These are phyloP conservation scores for Cytospora paraplurivora DNA, from an alignment of 2,329 filamentous ascomycete species.

Conservation along the genomic window DNA sequence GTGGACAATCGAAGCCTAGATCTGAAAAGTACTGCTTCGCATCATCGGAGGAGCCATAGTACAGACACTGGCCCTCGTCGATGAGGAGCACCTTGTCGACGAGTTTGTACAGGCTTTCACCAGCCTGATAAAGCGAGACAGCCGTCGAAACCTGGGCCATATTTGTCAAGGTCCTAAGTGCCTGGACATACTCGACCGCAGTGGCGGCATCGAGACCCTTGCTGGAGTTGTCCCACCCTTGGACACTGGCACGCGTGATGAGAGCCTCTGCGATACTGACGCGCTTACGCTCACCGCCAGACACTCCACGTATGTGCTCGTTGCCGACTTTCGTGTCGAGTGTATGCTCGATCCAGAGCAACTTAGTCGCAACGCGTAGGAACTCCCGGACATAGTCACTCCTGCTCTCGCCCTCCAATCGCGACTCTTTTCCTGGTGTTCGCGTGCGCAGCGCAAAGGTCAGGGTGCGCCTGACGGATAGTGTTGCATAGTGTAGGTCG, in stretches of 20 bases:
- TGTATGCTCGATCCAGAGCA: slow-evolving; percentile 71
- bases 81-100: slow-evolving; percentile 62
- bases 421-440: slow-evolving; percentile 54
- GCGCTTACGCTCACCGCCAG: slow-evolving; percentile 69
- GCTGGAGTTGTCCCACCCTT: slow-evolving; percentile 72
- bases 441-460: slow-evolving; percentile 74
- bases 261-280: slow-evolving; percentile 65
- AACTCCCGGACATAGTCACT: slow-evolving; percentile 61
- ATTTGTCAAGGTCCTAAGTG: slow-evolving; percentile 66
- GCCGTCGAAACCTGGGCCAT: slow-evolving; percentile 62
- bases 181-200: slow-evolving; percentile 72
- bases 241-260: slow-evolving; percentile 58
- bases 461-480: slow-evolving; percentile 77
- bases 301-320: slow-evolving; percentile 66
- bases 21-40: slow-evolving; percentile 67
- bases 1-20: slow-evolving; percentile 67
- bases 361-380: slow-evolving; percentile 72
- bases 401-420: slow-evolving; percentile 59
- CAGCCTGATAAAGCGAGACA: slow-evolving; percentile 72
- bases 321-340: slow-evolving; percentile 68
- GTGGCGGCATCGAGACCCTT: slow-evolving; percentile 73
- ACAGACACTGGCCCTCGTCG: slow-evolving; percentile 63
- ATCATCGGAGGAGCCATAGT: slow-evolving; percentile 59
- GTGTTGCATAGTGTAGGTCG: slow-evolving; percentile 76
- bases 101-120: slow-evolving; percentile 36